Base-by-base conservation (phyloP, 331 rosid species). In the Erythrophleum ivorense region DNA sequence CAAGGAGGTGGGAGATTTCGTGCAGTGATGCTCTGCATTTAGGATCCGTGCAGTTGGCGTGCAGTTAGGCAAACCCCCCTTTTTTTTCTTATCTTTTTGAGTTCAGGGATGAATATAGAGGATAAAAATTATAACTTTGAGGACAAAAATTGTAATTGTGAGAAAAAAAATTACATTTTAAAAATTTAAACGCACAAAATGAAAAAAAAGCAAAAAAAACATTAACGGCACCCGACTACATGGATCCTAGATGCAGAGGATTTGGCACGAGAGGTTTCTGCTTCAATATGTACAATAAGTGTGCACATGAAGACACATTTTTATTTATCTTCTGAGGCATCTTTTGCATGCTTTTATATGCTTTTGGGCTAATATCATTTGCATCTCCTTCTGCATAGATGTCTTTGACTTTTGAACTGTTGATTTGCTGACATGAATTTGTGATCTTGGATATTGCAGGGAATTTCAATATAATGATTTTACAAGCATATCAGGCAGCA, bases 391-490 rank as follows among this genome's bases (percentile, higher is more conserved):
- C 58, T 53, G 60, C 15, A 50, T 19, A 7, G 48, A 78, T 55
- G 48, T 57, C 34, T 18, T 49, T 62, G 7, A 33, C 19, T 68
- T 70, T 83, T 79, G 18, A 48, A 49, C 54, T 46, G 9, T 54
- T 64, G 66, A 65, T 40, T 72, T 81, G 9, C 80, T 81, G 55
- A 86, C 53, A 19, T 67, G 54, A 31, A 68, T 19, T 70, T 87
- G 5, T 81, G 85, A 75, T 89, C 68, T 73, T 78, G 62, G 21
- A 81, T 72, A 59, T 81, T 87, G 78, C 87, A 96, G 99, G 89
- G 85, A 93, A 84, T 86, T 96, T 88, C 86, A 91, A 85, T 67
- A 92, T 83, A 96, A 96, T 66, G 46, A 60, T 31, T 62, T 96
- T 78, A 52, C 92, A 65, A 66, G 43, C 81, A 87, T 96, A 84